Conservation (phyloP, 306 rosid genomes). For the Inga oerstediana region DNA sequence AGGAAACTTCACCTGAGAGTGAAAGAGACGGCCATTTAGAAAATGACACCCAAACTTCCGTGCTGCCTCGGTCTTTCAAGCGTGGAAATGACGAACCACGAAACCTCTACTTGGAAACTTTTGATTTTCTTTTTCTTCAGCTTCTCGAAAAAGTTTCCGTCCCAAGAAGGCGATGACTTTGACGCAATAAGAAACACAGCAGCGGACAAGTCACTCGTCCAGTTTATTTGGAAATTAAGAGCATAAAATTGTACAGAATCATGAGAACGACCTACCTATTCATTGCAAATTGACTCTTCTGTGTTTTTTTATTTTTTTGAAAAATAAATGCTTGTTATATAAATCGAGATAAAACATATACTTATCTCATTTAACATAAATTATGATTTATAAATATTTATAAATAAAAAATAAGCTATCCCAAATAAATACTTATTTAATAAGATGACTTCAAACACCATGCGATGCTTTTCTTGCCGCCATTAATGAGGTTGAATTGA, state of each 20-base stretch:
- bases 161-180: not conserved
- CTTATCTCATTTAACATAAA: too few relatives aligned
- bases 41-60: not conserved
- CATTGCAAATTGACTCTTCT: not conserved
- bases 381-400: too few relatives aligned
- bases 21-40: not conserved
- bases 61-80: not conserved
- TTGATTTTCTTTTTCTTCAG: not conserved
- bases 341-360: too few relatives aligned
- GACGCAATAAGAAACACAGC: not conserved
- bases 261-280: not conserved
- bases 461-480: not conserved
- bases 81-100: not conserved
- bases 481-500: not conserved
- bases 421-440: not conserved
- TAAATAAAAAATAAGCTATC: too few relatives aligned
- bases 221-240: not conserved
- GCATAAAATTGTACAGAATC: not conserved
- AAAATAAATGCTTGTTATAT: too few relatives aligned
- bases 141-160: not conserved
- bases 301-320: not conserved
- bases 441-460: not conserved
- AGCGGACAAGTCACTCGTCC: not conserved
- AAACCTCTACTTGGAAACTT: not conserved
- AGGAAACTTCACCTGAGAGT: constrained; percentile 9